These are phyloP conservation scores for Saccharomycopsis hybrid DNA, from an alignment of 1,139 yeast genomes.

Conservation along the genomic window DNA sequence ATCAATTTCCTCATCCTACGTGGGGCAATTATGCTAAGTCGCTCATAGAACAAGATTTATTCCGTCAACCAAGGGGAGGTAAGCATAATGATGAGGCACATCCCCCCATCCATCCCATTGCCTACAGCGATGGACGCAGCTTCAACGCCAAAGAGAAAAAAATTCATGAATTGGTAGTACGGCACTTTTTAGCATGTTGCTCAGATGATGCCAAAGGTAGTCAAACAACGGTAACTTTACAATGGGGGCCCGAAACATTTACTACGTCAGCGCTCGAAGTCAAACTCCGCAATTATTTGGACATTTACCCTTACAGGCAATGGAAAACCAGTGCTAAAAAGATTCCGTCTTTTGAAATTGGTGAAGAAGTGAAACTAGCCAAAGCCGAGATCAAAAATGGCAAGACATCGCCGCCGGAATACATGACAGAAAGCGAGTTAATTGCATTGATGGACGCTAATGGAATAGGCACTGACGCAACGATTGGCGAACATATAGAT, in stretches of 20 bases:
- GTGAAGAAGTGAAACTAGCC: constrained; percentile 48
- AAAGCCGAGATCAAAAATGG: constrained; percentile 65
- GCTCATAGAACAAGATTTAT: constrained; percentile 32
- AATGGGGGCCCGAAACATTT: constrained; percentile 77
- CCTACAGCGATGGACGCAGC: constrained; percentile 30
- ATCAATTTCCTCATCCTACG: constrained; percentile 43
- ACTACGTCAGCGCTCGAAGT: constrained; percentile 68
- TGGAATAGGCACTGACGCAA: constrained; percentile 98
- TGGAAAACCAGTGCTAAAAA: constrained; percentile 60
- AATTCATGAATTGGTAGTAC: constrained; percentile 80
- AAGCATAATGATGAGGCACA: constrained; percentile 90
- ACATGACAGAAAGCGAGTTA: constrained; percentile 86
- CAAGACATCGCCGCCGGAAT: constrained; percentile 70
- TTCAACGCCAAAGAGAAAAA: constrained; percentile 48
- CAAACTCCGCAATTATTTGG: constrained; percentile 65
- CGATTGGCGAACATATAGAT: constrained; percentile 96
- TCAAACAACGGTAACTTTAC: constrained; percentile 51
- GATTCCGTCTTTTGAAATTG: constrained; percentile 58
- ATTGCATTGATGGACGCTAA: constrained; percentile 93
- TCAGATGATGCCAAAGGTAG: constrained; percentile 85
- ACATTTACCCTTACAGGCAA: constrained; percentile 63
- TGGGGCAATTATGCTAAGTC: constrained; percentile 46
- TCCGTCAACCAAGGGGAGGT: constrained; percentile 68
- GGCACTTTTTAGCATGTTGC: constrained; percentile 88
- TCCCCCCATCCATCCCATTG: constrained; percentile 95